Evolutionary conservation across 1,139 yeast genomes (phyloP), one percentile per base, ranked within the genome.

Genomic region (Geotrichum australiense): DNA sequence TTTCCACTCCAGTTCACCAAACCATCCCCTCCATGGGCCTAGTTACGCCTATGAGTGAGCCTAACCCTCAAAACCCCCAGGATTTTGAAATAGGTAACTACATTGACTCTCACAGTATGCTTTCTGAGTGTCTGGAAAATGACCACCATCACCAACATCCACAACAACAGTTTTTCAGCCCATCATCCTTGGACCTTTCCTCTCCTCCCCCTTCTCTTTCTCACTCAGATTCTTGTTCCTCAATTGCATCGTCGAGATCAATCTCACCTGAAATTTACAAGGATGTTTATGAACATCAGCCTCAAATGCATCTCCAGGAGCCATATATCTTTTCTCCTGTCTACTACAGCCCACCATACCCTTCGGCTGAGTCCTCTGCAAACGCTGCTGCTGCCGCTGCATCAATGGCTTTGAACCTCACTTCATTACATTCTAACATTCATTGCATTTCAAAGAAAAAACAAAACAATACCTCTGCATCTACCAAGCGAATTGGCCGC

Each of bases 371-470:
- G 2, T n/a, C 20, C 29, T 22, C 25, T 19, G 23, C 37, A 16
- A 42, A 49, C 32, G 45, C 47, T 23, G 46, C 41, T 14, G 45
- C 37, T 12, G 43, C 49, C 10, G 42, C 45, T 26, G 47, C 48
- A 4, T 41, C 43, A 28, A 25, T 43, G 32, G 47, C 47, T 6
- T 35, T 39, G 15, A 26, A 34, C 20, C 41, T 36, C 14, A 35
- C 39, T 20, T n/a, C 37, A 16, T 25, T 19, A 10, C 28, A 24
- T 33, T 34, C 21, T 40, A 36, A 40, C 34, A 24, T 35, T 27
- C 32, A 31, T 37, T 14, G 37, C 39, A 39, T 30, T 31, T 2
- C 35, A 28, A 23, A 41, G 32, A 16, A 39, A 40, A 25, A 39
- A 35, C 14, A 6, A 26, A 15, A 19, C 16, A n/a, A 10, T 7